phyloP scores from a whole-genome alignment of 2,329 filamentous ascomycete species.

The Venturia pyrina region DNA sequence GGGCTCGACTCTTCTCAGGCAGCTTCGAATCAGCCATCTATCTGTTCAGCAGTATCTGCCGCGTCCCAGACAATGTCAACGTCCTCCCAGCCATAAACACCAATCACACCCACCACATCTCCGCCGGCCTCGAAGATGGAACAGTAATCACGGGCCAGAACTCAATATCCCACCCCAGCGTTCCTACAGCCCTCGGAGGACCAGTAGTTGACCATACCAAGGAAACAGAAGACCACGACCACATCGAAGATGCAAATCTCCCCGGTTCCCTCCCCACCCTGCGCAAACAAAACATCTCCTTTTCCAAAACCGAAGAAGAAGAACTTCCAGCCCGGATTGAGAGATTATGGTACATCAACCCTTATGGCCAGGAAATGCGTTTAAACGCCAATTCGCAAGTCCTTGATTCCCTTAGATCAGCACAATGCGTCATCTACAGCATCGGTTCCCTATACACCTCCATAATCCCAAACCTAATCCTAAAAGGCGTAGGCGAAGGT shows the following conservation, averaged over 20 bases:
- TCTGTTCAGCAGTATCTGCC: slow-evolving; percentile 74
- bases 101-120: slow-evolving; percentile 93
- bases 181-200: slow-evolving; percentile 41
- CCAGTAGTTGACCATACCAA: slow-evolving; percentile 16
- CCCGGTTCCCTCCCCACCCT: slow-evolving; percentile 73
- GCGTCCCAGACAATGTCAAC: slow-evolving; percentile 63
- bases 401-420: slow-evolving; percentile 52
- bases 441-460: slow-evolving; percentile 93
- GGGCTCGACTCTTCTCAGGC: slow-evolving; percentile 80
- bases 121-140: slow-evolving; percentile 67
- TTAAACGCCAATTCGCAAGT: slow-evolving; percentile 76
- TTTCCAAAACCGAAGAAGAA: slow-evolving; percentile 65
- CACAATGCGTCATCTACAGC: slow-evolving; percentile 71
- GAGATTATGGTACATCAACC: slow-evolving; percentile 94
- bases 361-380: slow-evolving; percentile 91
- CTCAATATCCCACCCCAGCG: slow-evolving; percentile 76
- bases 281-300: slow-evolving; percentile 69
- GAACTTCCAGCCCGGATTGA: slow-evolving; percentile 70
- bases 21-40: slow-evolving; percentile 91
- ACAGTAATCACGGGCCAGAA: slow-evolving; percentile 82
- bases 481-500: slow-evolving; percentile 63
- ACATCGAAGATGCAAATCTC: slow-evolving; percentile 68
- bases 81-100: slow-evolving; percentile 88
- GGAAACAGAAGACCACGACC: slow-evolving; percentile 48
- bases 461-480: slow-evolving; percentile 70